Conservation (phyloP, 768 basidiomycete species). For the Boletus speciosus region DNA sequence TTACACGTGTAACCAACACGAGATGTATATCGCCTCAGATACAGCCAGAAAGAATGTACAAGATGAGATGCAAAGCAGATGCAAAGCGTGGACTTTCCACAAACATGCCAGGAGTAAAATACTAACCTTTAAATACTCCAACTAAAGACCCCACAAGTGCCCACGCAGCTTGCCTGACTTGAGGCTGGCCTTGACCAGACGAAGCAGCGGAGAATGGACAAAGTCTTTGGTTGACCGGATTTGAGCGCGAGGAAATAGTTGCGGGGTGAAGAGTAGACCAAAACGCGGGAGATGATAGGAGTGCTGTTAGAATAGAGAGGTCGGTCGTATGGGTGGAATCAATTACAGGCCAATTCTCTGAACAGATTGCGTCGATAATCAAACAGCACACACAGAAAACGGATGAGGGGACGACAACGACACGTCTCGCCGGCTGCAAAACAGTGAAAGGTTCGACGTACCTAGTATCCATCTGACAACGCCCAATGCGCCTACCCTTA, state of each 20-base stretch:
- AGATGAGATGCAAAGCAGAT: background rate
- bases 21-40: background rate
- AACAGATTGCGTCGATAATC: background rate
- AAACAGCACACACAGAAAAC: background rate
- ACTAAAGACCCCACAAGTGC: slow-evolving; percentile 42
- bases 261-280: slow-evolving; percentile 59
- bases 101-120: background rate
- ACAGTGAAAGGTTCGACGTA: slow-evolving; percentile 33
- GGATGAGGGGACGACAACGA: background rate
- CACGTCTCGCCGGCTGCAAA: background rate
- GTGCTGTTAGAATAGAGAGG: background rate
- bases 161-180: slow-evolving; percentile 74
- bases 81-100: background rate
- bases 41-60: background rate
- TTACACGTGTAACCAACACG: background rate
- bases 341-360: slow-evolving; percentile 17
- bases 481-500: slow-evolving; percentile 68
- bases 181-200: slow-evolving; percentile 64
- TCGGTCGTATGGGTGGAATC: background rate
- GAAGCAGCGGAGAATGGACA: slow-evolving; percentile 16
- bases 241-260: slow-evolving; percentile 38
- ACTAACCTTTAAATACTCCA: slow-evolving; percentile 46
- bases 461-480: slow-evolving; percentile 61
- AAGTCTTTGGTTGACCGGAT: slow-evolving; percentile 29
- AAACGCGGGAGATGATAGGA: slow-evolving; percentile 38